These are phyloP conservation scores for Lumnitzera littorea DNA, from an alignment of 345 rosid genomes.

Conservation along the genomic window DNA sequence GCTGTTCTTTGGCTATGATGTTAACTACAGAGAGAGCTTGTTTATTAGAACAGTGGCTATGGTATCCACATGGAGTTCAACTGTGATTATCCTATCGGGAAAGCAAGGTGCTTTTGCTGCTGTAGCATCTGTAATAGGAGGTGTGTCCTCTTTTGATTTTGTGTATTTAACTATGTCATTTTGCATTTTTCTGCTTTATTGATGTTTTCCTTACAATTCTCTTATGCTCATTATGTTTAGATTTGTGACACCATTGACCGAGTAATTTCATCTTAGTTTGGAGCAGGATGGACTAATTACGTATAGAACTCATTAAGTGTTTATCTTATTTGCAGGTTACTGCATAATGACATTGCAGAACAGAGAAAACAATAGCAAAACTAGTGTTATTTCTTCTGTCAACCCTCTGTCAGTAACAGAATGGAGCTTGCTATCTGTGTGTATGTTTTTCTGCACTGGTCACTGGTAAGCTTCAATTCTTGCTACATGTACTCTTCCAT, in stretches of 20 bases:
- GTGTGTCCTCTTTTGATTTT: conserved; percentile 20
- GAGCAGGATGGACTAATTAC: no score
- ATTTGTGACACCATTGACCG: no score
- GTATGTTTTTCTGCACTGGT: conserved; percentile 83
- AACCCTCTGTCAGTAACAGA: conserved; percentile 61
- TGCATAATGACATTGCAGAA: conserved; percentile 67
- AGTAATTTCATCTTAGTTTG: no score
- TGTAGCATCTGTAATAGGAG: conserved; percentile 59
- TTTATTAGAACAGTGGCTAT: conserved; percentile 36
- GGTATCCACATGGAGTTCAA: conserved; percentile 70
- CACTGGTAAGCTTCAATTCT: conserved; percentile 58
- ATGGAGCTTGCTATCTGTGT: conserved; percentile 75
- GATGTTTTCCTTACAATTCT: not conserved
- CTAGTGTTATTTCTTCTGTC: conserved; percentile 17
- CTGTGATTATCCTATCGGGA: conserved; percentile 66
- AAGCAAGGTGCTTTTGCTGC: conserved; percentile 78
- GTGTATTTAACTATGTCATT: no score
- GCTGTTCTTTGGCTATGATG: conserved; percentile 18
- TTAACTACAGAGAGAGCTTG: conserved; percentile 19
- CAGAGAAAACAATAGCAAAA: conserved; percentile 24
- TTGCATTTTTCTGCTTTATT: no score
- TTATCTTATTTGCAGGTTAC: conserved; percentile 45
- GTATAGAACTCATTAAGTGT: no score
- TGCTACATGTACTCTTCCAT: not conserved
- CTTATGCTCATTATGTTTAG: no score